phyloP scores from a whole-genome alignment of 805 yeast genomes.

The Pichia scutulata region DNA sequence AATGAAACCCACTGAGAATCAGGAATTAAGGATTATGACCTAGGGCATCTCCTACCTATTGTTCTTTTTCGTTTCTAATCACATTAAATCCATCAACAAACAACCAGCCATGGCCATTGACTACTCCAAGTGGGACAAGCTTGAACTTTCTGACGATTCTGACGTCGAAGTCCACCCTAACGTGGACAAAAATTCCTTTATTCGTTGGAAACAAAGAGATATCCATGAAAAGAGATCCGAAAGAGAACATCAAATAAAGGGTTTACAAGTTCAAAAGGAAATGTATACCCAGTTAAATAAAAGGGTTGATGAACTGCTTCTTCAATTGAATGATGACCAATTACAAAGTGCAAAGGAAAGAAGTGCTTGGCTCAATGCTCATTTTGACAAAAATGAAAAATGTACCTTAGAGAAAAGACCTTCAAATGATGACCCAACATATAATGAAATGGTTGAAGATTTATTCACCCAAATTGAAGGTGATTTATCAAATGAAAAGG shows the following conservation, averaged over 20 bases:
- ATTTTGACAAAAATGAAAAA: slow-evolving; percentile 53
- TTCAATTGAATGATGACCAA: slow-evolving; percentile 33
- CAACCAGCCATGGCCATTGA: slow-evolving; percentile 44
- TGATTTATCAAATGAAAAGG: slow-evolving; percentile 45
- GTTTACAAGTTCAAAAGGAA: slow-evolving; percentile 65
- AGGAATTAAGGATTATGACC: neutral
- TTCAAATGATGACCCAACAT: slow-evolving; percentile 43
- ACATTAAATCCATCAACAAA: too few species aligned
- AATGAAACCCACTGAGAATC: neutral
- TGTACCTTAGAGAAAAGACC: slow-evolving; percentile 32
- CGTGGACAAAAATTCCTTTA: slow-evolving; percentile 88
- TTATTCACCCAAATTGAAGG: slow-evolving; percentile 67
- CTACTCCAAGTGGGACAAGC: slow-evolving; percentile 96
- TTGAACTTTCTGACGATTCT: slow-evolving; percentile 93
- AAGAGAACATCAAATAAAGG: slow-evolving; percentile 68
- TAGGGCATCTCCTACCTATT: neutral
- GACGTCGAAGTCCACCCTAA: slow-evolving; percentile 97
- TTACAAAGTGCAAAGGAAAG: slow-evolving; percentile 28
- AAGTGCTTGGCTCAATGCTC: slow-evolving; percentile 36
- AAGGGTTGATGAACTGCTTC: slow-evolving; percentile 61
- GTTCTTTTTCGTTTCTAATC: too few species aligned
- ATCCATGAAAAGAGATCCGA: slow-evolving; percentile 88
- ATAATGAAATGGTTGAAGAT: slow-evolving; percentile 90
- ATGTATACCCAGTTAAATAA: slow-evolving; percentile 72
- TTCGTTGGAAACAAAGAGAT: slow-evolving; percentile 94